Evolutionary conservation across 2,329 filamentous ascomycete genomes (phyloP), one percentile per base, ranked within the genome.

Genomic region (Knoxdaviesia capensis): DNA sequence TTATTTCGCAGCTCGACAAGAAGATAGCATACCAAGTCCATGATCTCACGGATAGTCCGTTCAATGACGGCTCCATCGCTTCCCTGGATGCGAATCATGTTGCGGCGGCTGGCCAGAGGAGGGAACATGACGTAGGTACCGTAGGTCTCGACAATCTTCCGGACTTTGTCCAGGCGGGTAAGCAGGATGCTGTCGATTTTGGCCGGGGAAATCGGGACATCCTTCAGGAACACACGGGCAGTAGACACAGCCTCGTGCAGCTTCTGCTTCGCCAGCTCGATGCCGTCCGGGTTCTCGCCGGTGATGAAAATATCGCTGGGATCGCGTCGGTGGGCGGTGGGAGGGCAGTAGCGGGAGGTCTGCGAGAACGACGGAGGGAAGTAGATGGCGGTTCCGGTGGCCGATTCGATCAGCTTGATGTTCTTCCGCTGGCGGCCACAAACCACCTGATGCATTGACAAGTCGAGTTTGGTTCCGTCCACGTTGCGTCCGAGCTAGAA

Each of bases 121-220:
- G 90, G 90, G 49, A 98, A 84, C 56, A 94, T 72, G 51, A 98
- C 85, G 58, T 92, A 94, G 6, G 88, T 92, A 34, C 88, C 90
- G 54, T 96, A 96, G 43, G 80, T 80, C 56, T 98, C 90, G 60
- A 94, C 88, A 49, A 98, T 94, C 66, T 94, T 94, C 54, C 87
- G 84, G 45, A 98, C 85, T 60, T 96, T 96, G 60, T 96, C 88
- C 52, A 96, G 68, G 30, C 90, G 80, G 51, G 82, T 82, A 34
- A 96, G 74, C 45, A 98, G 60, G 51, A 98, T 88, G 56, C 80
- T 92, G 59, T 98, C 90, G 48, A 96, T 85, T 64, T 98, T 98
- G 56, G 82, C 81, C 32, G 84, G 74, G 39, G 87, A 82, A 45
- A 98, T 80, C 48, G 81, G 75, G 37, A 93, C 85, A 55, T 94